Percentiles rank a stretch among this genome's conserved stretches.
Conservation (phyloP, 2,329 filamentous ascomycete species). For the Trematosphaeria pertusa region DNA sequence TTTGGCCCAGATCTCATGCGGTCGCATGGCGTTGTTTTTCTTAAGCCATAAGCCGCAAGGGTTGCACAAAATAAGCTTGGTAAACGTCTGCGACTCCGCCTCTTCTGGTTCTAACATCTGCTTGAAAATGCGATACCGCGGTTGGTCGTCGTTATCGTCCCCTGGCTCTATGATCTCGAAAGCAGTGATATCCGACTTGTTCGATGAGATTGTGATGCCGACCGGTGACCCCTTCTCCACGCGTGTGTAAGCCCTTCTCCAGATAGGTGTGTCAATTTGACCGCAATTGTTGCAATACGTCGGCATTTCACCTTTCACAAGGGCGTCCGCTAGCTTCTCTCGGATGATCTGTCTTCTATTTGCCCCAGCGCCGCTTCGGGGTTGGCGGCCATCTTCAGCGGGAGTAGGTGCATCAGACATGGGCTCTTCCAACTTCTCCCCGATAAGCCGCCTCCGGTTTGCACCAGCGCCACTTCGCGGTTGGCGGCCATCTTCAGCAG, state of each 20-base stretch:
- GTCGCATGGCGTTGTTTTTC: constrained; percentile 85
- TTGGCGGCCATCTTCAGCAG: constrained; percentile 27
- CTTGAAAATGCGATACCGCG: constrained; percentile 77
- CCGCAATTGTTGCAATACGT: constrained; percentile 92
- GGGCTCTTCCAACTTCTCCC: constrained; percentile 58
- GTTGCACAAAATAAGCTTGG: constrained; percentile 83
- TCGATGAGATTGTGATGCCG: constrained; percentile 73
- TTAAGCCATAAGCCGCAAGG: constrained; percentile 95
- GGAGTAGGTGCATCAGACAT: constrained; percentile 42
- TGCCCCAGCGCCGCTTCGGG: constrained; percentile 59
- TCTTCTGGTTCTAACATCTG: constrained; percentile 73
- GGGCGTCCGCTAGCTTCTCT: constrained; percentile 62
- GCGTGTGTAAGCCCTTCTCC: constrained; percentile 91
- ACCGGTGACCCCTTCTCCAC: constrained; percentile 73
- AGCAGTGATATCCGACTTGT: constrained; percentile 71
- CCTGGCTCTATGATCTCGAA: constrained; percentile 38
- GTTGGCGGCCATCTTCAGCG: constrained; percentile 25
- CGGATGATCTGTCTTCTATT: constrained; percentile 72
- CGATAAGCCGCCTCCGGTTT: constrained; percentile 71
- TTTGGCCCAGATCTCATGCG: constrained; percentile 78
- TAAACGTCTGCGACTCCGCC: constrained; percentile 66
- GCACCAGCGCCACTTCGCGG: constrained; percentile 58
- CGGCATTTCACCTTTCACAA: constrained; percentile 83
- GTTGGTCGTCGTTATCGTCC: constrained; percentile 66
- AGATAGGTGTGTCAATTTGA: constrained; percentile 93